A percentile compares a stretch with the other conserved stretches of the same genome.
These are phyloP conservation scores for Anacardium occidentale DNA, from an alignment of 345 rosid species.

Conservation along the genomic window DNA sequence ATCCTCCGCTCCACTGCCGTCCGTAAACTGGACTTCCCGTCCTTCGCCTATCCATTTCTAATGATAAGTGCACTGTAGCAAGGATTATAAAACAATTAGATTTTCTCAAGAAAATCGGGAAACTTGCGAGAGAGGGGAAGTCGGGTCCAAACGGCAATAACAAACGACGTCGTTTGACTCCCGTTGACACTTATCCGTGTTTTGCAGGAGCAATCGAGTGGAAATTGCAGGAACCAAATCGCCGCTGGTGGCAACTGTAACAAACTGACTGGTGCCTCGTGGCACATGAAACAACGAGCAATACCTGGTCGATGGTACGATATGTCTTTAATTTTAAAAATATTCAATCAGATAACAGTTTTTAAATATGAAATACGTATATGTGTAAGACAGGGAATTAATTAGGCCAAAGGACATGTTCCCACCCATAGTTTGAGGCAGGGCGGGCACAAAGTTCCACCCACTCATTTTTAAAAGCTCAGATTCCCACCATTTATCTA, in stretches of 20 bases:
- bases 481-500: too few relatives aligned
- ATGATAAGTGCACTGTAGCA: constrained; percentile 2
- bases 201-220: constrained; percentile 25
- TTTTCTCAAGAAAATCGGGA: constrained; percentile 23
- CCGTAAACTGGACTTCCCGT: constrained; percentile 62
- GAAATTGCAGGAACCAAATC: constrained; percentile 22
- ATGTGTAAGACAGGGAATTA: too few relatives aligned
- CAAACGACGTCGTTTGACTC: constrained; percentile 39
- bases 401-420: too few relatives aligned
- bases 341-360: too few relatives aligned
- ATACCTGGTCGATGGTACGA: too few relatives aligned
- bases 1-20: constrained; percentile 89
- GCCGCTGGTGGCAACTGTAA: neutral
- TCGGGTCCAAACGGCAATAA: constrained; percentile 9
- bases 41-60: constrained; percentile 68
- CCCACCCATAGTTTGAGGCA: too few relatives aligned
- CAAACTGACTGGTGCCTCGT: neutral
- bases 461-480: too few relatives aligned
- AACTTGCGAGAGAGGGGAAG: neutral
- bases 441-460: too few relatives aligned
- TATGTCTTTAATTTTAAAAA: too few relatives aligned
- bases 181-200: constrained; percentile 1
- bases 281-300: too few relatives aligned
- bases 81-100: constrained; percentile 24
- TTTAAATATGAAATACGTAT: too few relatives aligned